These are phyloP conservation scores for Eragrostis nindensis DNA, from an alignment of 176 grass and related monocot species.

Conservation along the genomic window DNA sequence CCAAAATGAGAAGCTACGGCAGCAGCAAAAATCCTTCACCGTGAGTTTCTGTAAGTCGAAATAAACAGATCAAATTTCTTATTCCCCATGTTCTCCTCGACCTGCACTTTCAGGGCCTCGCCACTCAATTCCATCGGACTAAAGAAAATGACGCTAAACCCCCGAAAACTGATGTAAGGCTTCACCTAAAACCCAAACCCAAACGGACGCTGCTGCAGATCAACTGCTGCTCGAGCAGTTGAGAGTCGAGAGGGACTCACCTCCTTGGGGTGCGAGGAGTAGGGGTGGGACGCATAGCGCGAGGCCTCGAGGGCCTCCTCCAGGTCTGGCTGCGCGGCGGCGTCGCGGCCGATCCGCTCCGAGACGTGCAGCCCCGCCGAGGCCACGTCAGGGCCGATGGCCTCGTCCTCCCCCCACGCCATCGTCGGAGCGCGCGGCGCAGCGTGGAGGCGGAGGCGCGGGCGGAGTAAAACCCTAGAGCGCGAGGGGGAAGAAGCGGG, in stretches of 20 bases:
- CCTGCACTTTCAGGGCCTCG: not conserved
- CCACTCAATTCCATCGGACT: not conserved
- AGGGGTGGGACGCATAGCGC: constrained; percentile 94
- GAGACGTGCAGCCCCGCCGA: constrained; percentile 88
- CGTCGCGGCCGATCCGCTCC: constrained; percentile 85
- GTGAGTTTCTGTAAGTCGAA: not conserved
- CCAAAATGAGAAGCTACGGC: constrained; percentile 3
- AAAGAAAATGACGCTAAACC: not conserved
- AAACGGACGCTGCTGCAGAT: constrained; percentile 2
- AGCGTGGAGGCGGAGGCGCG: not conserved
- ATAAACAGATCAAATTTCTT: constrained; percentile 10
- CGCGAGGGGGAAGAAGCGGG: constrained; percentile 21
- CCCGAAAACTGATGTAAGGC: not conserved
- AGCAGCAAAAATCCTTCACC: not conserved
- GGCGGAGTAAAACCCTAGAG: constrained; percentile 59
- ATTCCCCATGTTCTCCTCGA: not conserved
- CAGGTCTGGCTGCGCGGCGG: constrained; percentile 78
- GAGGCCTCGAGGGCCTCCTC: constrained; percentile 96
- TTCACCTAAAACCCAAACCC: not conserved
- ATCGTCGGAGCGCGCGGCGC: constrained; percentile 52
- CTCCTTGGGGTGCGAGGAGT: constrained; percentile 91
- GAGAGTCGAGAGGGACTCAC: constrained; percentile 39
- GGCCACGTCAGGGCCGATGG: constrained; percentile 83
- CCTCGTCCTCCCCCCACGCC: constrained; percentile 91
- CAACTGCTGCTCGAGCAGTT: not conserved